A percentile compares a stretch with the other conserved stretches of the same genome.
Evolutionary conservation across 1,284 basidiomycete species (phyloP).

Genomic region (Apiotrichum gamsii): DNA sequence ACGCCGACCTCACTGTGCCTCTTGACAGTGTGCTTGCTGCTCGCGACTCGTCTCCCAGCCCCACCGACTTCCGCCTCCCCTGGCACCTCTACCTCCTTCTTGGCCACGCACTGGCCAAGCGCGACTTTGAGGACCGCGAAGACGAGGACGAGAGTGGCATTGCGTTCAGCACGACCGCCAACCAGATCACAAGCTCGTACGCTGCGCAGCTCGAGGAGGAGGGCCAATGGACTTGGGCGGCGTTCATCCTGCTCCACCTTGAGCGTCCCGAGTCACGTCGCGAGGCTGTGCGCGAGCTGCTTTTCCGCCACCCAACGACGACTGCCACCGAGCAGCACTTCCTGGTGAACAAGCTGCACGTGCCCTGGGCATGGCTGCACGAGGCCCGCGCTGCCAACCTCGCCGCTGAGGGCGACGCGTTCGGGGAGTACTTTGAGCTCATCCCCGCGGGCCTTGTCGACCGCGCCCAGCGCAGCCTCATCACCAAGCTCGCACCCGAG

Average conservation of each 20-base stretch:
- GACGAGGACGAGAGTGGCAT: constrained; percentile 54
- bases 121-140: constrained; percentile 76
- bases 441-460: constrained; percentile 64
- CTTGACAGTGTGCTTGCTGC: constrained; percentile 56
- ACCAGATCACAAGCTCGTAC: constrained; percentile 74
- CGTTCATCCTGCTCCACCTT: constrained; percentile 84
- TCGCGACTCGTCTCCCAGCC: constrained; percentile 67
- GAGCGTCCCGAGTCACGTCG: constrained; percentile 68
- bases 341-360: constrained; percentile 65
- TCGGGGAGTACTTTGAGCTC: constrained; percentile 70
- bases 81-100: constrained; percentile 93
- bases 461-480: constrained; percentile 72
- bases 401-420: constrained; percentile 54
- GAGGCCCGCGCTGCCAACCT: constrained; percentile 52
- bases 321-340: constrained; percentile 68
- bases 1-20: constrained; percentile 53
- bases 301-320: constrained; percentile 64
- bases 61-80: constrained; percentile 71
- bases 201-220: constrained; percentile 77
- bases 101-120: constrained; percentile 68
- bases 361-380: constrained; percentile 80
- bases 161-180: constrained; percentile 68
- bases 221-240: constrained; percentile 77
- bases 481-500: constrained; percentile 81
- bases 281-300: constrained; percentile 71